Conservation (phyloP, 345 rosid genomes). For the Physaria fendleri region DNA sequence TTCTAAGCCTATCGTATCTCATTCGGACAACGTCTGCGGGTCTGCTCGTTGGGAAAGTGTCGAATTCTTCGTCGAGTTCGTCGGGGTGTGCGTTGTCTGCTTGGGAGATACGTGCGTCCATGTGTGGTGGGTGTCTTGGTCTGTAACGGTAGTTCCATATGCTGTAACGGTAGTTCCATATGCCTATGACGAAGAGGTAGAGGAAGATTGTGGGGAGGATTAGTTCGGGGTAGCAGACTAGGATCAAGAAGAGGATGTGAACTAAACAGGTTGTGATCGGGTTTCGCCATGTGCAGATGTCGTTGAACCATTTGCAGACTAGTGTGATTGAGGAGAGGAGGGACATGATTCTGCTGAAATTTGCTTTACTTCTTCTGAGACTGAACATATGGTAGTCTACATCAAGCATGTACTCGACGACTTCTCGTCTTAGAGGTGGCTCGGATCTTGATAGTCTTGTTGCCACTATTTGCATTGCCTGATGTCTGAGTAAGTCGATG, state of each 20-base stretch:
- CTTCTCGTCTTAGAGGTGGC: slow-evolving; percentile 84
- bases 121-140: slow-evolving; percentile 83
- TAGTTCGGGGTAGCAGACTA: slow-evolving; percentile 82
- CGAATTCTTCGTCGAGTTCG: slow-evolving; percentile 95
- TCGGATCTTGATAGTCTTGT: slow-evolving; percentile 70
- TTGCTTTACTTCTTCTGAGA: slow-evolving; percentile 90
- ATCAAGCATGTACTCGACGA: slow-evolving; percentile 92
- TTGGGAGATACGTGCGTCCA: slow-evolving; percentile 80
- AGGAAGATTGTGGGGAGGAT: slow-evolving; percentile 85
- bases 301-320: slow-evolving; percentile 70
- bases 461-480: slow-evolving; percentile 85
- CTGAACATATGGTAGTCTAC: slow-evolving; percentile 91
- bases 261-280: slow-evolving; percentile 74
- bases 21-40: slow-evolving; percentile 55
- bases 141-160: slow-evolving; percentile 90
- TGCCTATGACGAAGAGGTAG: slow-evolving; percentile 79
- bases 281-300: slow-evolving; percentile 83
- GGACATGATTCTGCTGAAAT: slow-evolving; percentile 75
- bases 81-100: slow-evolving; percentile 67
- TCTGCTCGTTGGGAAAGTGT: slow-evolving; percentile 55
- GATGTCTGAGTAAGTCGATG: slow-evolving; percentile 74
- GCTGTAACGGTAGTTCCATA: slow-evolving; percentile 90
- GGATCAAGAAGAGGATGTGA: slow-evolving; percentile 72
- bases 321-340: slow-evolving; percentile 57
- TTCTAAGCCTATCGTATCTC: slow-evolving; percentile 84